These are phyloP conservation scores for Cocos nucifera DNA, from an alignment of 176 grass and related monocot genomes.

Conservation along the genomic window DNA sequence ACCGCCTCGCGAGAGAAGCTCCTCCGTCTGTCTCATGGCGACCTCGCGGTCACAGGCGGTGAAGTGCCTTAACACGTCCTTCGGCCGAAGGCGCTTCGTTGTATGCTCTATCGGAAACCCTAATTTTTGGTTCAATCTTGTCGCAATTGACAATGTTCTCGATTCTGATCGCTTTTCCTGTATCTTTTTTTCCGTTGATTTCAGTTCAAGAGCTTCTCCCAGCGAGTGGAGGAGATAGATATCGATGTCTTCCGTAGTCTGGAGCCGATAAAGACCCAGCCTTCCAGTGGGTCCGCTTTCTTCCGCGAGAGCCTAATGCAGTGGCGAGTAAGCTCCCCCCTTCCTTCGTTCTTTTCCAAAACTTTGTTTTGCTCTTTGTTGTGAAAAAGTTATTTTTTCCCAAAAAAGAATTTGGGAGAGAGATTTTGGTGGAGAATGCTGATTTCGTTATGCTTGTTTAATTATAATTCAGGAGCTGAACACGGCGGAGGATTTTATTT, in stretches of 20 bases:
- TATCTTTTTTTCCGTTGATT: not conserved
- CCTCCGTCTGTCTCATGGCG: slow-evolving; percentile 36
- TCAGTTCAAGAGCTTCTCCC: slow-evolving; percentile 90
- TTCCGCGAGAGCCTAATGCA: slow-evolving; percentile 58
- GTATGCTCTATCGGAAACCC: slow-evolving; percentile 24
- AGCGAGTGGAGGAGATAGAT: slow-evolving; percentile 69
- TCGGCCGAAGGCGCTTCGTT: slow-evolving; percentile 63
- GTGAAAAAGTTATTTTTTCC: too few relatives aligned
- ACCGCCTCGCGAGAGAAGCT: too few relatives aligned
- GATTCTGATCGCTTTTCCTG: slow-evolving; percentile 5
- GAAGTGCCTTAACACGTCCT: slow-evolving; percentile 72
- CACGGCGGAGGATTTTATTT: slow-evolving; percentile 82
- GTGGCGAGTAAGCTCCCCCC: slow-evolving; percentile 49
- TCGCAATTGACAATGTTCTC: not conserved
- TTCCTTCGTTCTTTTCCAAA: slow-evolving; percentile 2
- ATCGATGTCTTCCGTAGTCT: slow-evolving; percentile 82
- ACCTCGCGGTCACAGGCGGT: slow-evolving; percentile 42
- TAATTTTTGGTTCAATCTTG: not conserved
- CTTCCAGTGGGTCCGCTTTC: slow-evolving; percentile 72
- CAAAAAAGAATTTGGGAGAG: too few relatives aligned
- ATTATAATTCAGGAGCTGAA: slow-evolving; percentile 61
- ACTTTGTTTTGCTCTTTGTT: too few relatives aligned
- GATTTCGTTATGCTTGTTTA: slow-evolving; percentile 16
- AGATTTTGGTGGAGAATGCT: not conserved
- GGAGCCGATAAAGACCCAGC: slow-evolving; percentile 52